These are phyloP conservation scores for Trichosporon ovoides DNA, from an alignment of 1,284 basidiomycete species.

Conservation along the genomic window DNA sequence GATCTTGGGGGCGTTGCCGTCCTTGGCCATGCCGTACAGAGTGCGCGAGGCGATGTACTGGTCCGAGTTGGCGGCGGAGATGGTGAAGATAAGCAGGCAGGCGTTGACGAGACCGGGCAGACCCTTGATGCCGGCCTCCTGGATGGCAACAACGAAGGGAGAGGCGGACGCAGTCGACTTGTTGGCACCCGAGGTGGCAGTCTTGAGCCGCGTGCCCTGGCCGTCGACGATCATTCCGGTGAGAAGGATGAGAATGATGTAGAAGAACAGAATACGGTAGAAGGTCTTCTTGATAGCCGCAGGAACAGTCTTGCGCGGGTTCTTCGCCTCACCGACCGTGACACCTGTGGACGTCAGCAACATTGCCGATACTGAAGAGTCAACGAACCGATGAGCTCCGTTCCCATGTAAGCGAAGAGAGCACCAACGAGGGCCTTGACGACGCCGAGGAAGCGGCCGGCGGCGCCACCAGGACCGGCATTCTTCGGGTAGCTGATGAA, in stretches of 20 bases:
- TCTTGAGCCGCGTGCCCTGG: slow-evolving; percentile 49
- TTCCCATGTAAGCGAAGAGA: slow-evolving; percentile 56
- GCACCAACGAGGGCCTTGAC: slow-evolving; percentile 48
- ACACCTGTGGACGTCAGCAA: slow-evolving; percentile 23
- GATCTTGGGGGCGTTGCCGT: slow-evolving; percentile 54
- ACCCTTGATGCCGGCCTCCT: slow-evolving; percentile 48
- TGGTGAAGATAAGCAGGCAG: slow-evolving; percentile 40
- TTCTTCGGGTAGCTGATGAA: slow-evolving; percentile 28
- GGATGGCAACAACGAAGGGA: slow-evolving; percentile 61
- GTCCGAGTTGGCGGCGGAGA: slow-evolving; percentile 56
- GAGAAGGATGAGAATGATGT: slow-evolving; percentile 53
- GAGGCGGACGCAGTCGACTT: slow-evolving; percentile 60
- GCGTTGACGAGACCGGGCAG: slow-evolving; percentile 52
- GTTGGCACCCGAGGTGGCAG: slow-evolving; percentile 52
- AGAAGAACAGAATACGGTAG: slow-evolving; percentile 63
- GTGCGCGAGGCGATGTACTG: slow-evolving; percentile 55
- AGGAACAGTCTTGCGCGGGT: slow-evolving; percentile 59
- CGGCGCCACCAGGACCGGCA: slow-evolving; percentile 8
- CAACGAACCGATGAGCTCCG: slow-evolving; percentile 53
- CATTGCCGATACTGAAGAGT: neutral
- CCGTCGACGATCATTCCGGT: slow-evolving; percentile 59
- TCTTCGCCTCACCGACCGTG: slow-evolving; percentile 51
- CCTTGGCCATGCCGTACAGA: slow-evolving; percentile 54
- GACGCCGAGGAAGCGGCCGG: slow-evolving; percentile 63
- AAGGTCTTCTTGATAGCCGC: slow-evolving; percentile 56